Evolutionary conservation across 169 alveolate species (phyloP), one percentile per base, ranked within the genome.

Genomic region (Sarcocystis neurona): DNA sequence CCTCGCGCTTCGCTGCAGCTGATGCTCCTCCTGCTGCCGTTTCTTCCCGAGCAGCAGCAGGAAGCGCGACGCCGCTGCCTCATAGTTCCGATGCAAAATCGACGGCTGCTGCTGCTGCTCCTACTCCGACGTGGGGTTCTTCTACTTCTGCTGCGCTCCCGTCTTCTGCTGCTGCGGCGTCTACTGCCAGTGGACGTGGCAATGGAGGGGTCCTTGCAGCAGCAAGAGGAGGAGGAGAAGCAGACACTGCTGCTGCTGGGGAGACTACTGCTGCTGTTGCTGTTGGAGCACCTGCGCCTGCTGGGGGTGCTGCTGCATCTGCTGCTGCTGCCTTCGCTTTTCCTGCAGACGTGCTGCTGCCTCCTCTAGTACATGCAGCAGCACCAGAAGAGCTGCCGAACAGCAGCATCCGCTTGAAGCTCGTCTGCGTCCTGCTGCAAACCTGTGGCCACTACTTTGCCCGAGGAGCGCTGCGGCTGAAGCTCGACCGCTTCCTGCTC

Each of bases 401-500:
- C 41, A 85, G 48, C 86, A 43, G n/a, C 58, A 39, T 75, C 34
- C 78, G 91, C 4, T 3, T 79, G 48, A 72, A 34, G 10, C 60
- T 72, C 56, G 63, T 87, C 12, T 87, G 85, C 79, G 43, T 68
- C 37, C 20, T 87, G 18, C 72, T 87, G 48, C 70, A 75, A n/a
- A 3, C 87, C 56, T 34, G 66, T 43, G 91, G 91, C 46, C 68
- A 72, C 30, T 87, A 87, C 87, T 87, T 87, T 30, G 10, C 47
- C 8, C 10, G 30, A 0, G 91, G 91, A 0, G 56, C 43, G 18
- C 46, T 66, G 47, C 68, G 85, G 20, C 72, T 37, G 43, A 87
- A 79, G 84, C 47, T 87, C 37, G 88, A 87, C 56, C 87, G 91
- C 47, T 87, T 87, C 39, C 60, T 87, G 32, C 53, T 70, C 66